Conservation (phyloP, 1,139 yeast genomes). For the Insectozyma bohioensis region DNA sequence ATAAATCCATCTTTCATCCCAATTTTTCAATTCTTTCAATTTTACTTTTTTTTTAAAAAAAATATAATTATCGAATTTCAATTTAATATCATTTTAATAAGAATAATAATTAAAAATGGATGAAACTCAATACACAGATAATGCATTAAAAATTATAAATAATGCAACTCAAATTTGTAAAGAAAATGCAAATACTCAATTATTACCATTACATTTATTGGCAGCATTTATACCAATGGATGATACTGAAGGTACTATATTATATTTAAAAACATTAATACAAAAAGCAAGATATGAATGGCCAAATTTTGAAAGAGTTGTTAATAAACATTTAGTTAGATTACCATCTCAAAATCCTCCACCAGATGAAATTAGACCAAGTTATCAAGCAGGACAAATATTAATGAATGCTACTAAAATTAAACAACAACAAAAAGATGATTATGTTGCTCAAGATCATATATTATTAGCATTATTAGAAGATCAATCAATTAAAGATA, state of each 20-base stretch:
- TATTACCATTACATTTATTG: conserved; percentile 81
- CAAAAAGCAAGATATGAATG: conserved; percentile 91
- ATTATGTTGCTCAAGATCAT: conserved; percentile 93
- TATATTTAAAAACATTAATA: conserved; percentile 78
- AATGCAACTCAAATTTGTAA: conserved; percentile 79
- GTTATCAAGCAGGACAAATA: conserved; percentile 69
- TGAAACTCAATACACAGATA: conserved; percentile 86
- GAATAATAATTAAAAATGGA: conserved; percentile 33
- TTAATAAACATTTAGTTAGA: conserved; percentile 78
- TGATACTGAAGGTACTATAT: conserved; percentile 59
- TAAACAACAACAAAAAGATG: conserved; percentile 85
- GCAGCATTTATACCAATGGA: conserved; percentile 87
- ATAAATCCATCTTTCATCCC: not conserved
- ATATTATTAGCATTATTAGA: conserved; percentile 80
- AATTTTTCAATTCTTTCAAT: not conserved
- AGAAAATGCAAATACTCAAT: conserved; percentile 80
- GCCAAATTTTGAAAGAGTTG: conserved; percentile 72
- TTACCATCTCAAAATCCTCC: conserved; percentile 89
- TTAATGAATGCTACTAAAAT: conserved; percentile 70
- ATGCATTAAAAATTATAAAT: conserved; percentile 80
- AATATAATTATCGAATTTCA: too few species aligned
- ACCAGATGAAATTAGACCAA: conserved; percentile 70
- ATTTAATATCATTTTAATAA: not conserved
- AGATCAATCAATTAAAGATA: conserved; percentile 64
- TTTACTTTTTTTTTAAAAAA: not conserved